Evolutionary conservation across 2,329 filamentous ascomycete species (phyloP).

Genomic region (Periglandula ipomoeae): DNA sequence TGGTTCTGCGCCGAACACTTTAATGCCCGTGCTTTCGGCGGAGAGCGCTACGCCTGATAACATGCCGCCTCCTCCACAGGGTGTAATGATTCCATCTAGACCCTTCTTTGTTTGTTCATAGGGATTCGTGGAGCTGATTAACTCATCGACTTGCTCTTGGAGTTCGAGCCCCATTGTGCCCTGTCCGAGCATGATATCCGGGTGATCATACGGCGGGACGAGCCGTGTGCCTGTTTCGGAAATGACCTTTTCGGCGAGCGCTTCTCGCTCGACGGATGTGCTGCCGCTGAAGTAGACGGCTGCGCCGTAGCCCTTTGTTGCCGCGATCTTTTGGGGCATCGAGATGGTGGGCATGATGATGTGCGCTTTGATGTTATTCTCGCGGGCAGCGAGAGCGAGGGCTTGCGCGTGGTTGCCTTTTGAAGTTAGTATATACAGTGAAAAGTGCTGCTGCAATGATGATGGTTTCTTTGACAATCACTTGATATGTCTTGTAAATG

Average conservation of each 20-base stretch:
- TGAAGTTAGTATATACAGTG: constrained; percentile 1
- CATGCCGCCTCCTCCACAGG: constrained; percentile 83
- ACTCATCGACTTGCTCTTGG: constrained; percentile 57
- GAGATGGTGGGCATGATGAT: constrained; percentile 91
- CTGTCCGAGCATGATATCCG: constrained; percentile 84
- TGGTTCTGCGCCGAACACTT: constrained; percentile 83
- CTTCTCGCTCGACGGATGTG: constrained; percentile 73
- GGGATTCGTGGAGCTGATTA: constrained; percentile 30
- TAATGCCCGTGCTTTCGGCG: constrained; percentile 59
- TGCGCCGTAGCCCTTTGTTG: constrained; percentile 69
- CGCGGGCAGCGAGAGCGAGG: constrained; percentile 71
- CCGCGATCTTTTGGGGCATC: constrained; percentile 77
- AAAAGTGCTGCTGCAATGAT: no score
- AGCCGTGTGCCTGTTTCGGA: constrained; percentile 65
- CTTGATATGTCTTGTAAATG: no score
- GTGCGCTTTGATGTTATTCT: constrained; percentile 65
- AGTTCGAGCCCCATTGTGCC: constrained; percentile 84
- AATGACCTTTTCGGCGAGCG: constrained; percentile 60
- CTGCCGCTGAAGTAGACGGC: constrained; percentile 73
- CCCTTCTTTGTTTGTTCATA: constrained; percentile 9
- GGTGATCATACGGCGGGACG: constrained; percentile 87
- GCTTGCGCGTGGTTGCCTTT: constrained; percentile 92
- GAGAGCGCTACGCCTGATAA: constrained; percentile 74
- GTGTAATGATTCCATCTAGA: constrained; percentile 68
- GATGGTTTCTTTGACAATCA: no score